phyloP scores from a whole-genome alignment of 2,329 filamentous ascomycete species.

The Blastomyces silverae region DNA sequence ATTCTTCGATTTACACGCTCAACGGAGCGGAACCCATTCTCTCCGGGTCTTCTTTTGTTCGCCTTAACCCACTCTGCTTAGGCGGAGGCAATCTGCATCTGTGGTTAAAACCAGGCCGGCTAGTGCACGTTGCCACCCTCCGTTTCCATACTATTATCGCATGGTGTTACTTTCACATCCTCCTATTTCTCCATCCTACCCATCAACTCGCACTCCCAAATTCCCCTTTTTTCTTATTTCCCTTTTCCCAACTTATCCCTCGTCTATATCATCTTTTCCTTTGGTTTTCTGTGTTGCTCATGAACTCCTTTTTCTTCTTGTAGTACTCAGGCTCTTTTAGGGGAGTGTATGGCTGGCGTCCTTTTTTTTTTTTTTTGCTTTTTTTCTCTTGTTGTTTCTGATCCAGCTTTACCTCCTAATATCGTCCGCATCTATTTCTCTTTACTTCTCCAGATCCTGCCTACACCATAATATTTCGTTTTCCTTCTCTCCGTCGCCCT shows the following conservation, averaged over 20 bases:
- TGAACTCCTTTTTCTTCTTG: too few species aligned
- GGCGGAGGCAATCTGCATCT: not conserved
- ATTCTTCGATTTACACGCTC: not conserved
- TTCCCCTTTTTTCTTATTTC: not conserved
- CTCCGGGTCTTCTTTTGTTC: not conserved
- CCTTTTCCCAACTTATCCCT: not conserved
- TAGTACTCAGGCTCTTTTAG: not conserved
- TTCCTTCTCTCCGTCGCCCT: not conserved
- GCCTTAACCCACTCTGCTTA: not conserved
- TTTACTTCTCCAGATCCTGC: not conserved
- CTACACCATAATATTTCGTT: not conserved
- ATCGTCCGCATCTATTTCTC: not conserved
- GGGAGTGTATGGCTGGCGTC: not conserved
- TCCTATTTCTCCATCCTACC: not conserved
- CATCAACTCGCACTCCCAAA: not conserved
- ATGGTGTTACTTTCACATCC: not conserved
- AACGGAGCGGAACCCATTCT: not conserved
- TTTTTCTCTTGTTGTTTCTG: conserved; percentile 13
- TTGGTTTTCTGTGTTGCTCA: not conserved
- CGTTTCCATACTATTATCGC: not conserved
- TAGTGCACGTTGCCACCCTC: not conserved
- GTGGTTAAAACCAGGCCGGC: not conserved
- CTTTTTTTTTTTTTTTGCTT: not conserved
- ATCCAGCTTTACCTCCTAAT: not conserved
- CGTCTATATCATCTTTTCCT: conserved; percentile 1